Evolutionary conservation across 2,329 filamentous ascomycete genomes (phyloP), one percentile per base, ranked within the genome.

Genomic region (Trichophaea hybrida): DNA sequence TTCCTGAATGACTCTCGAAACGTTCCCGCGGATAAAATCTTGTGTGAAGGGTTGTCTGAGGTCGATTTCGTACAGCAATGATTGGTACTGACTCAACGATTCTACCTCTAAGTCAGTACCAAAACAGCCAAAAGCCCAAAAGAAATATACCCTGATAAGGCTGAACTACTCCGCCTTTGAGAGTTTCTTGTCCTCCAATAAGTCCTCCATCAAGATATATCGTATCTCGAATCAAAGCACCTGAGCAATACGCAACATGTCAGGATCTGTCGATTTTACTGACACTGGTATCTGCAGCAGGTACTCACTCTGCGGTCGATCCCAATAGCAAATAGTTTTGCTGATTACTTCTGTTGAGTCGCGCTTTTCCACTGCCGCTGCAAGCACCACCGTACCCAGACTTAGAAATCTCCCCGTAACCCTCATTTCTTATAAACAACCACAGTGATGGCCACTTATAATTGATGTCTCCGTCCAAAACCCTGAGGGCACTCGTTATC

Each of bases 161-260:
- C 40, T 17, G 40, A 1, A n/a, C 40, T 17, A 46, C 40, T 46
- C 40, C 24, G 13, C 40, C n/a, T 13, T 6, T 46, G 40, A 17
- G 13, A n/a, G 40, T 13, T n/a, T 46, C n/a, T 8, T 8, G 12
- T 31, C 32, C 48, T 51, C 32, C 32, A n/a, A 31, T 24, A 51
- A 51, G 32, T 5, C 63, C 63, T 43, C 63, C 63, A 55, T 65
- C 63, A 17, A 65, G 55, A 37, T 58, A 65, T 46, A 65, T 63
- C 37, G 52, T 65, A 34, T 65, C 61, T 34, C 61, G 59, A 38
- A 63, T 57, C 33, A 65, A 48, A 31, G 61, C 59, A 46, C 52
- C 63, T 65, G 46, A 33, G 31, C 55, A 56, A 53, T 32, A 24
- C 6, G 15, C 32, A 51, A 6, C 48, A 51, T 33, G 48, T n/a